phyloP scores from a whole-genome alignment of 2,329 filamentous ascomycete species.

The Colletotrichum magnum region DNA sequence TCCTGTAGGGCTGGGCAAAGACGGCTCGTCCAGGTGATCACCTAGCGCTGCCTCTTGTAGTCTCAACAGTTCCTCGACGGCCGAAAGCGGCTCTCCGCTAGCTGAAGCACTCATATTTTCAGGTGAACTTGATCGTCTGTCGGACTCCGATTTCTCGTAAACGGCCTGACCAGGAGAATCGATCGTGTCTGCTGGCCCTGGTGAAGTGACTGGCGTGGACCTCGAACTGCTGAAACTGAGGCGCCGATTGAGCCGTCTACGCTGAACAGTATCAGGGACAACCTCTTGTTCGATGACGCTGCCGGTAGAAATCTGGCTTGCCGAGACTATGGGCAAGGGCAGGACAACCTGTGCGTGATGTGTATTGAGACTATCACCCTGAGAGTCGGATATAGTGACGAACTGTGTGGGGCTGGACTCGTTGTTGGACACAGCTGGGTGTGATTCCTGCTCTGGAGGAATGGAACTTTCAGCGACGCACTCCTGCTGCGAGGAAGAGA shows the following conservation, averaged over 20 bases:
- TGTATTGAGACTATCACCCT: constrained; percentile 14
- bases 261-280: constrained; percentile 41
- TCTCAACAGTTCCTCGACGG: constrained; percentile 34
- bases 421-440: neutral
- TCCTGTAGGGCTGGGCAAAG: constrained; percentile 15
- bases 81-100: constrained; percentile 32
- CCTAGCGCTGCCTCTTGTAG: constrained; percentile 32
- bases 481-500: neutral
- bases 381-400: constrained; percentile 27
- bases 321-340: constrained; percentile 22
- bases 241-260: constrained; percentile 12
- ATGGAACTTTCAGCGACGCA: neutral
- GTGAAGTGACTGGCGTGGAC: neutral
- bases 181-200: neutral
- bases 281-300: constrained; percentile 21
- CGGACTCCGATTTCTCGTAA: neutral
- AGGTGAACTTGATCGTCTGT: neutral
- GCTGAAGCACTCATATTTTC: constrained; percentile 19
- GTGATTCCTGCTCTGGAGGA: neutral
- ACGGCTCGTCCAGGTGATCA: constrained; percentile 1
- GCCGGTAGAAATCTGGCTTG: constrained; percentile 21
- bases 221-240: neutral
- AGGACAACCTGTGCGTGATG: constrained; percentile 40
- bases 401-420: neutral
- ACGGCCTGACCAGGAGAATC: neutral